phyloP scores from a whole-genome alignment of 2,329 filamentous ascomycete species.

The Trichophyton simii region DNA sequence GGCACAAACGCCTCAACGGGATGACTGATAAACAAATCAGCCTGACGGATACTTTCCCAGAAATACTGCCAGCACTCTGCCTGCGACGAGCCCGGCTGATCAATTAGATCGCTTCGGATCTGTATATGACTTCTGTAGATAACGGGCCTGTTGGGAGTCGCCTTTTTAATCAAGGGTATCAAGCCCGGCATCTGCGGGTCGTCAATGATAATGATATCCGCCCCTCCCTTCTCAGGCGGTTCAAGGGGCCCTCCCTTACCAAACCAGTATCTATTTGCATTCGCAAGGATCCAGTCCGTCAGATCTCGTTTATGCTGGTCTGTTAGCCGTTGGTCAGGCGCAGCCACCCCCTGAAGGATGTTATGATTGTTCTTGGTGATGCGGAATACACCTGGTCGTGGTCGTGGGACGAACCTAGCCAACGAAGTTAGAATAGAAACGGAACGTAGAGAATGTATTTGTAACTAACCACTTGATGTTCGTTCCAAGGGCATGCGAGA shows the following conservation, averaged over 20 bases:
- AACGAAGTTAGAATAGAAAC: too few species aligned
- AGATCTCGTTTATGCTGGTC: constrained; percentile 50
- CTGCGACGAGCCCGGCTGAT: constrained; percentile 51
- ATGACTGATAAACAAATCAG: constrained; percentile 72
- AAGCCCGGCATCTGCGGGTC: constrained; percentile 75
- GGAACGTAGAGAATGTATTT: too few species aligned
- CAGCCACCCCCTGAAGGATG: constrained; percentile 67
- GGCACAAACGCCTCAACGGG: constrained; percentile 67
- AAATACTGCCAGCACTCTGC: constrained; percentile 63
- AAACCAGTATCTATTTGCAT: constrained; percentile 64
- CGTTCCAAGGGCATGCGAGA: constrained; percentile 53
- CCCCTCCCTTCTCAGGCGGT: constrained; percentile 54
- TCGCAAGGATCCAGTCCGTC: constrained; percentile 58
- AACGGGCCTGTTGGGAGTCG: constrained; percentile 60
- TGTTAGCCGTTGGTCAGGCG: constrained; percentile 51
- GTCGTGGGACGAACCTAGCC: constrained; percentile 57
- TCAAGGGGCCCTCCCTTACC: constrained; percentile 54
- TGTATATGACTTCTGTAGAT: constrained; percentile 77
- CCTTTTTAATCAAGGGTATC: constrained; percentile 59
- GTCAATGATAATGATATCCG: constrained; percentile 65
- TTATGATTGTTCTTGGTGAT: constrained; percentile 84
- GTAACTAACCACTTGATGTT: constrained; percentile 57
- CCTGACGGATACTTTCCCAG: constrained; percentile 56
- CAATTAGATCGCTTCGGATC: constrained; percentile 60
- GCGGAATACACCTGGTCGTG: constrained; percentile 64